These are phyloP conservation scores for Tylopilus balloui DNA, from an alignment of 768 basidiomycete species.

Conservation along the genomic window DNA sequence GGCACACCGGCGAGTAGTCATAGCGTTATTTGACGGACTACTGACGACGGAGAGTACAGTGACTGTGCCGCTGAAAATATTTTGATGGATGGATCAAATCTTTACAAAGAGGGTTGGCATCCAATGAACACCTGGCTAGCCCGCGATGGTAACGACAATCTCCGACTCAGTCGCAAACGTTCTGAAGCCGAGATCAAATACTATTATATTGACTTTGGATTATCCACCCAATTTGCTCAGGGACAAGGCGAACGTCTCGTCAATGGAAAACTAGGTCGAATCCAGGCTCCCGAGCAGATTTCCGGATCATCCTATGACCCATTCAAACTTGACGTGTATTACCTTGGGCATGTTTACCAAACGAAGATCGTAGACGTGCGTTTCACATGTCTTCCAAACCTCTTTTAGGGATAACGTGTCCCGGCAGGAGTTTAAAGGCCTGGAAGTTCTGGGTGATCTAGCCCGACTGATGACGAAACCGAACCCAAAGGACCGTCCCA, in stretches of 20 bases:
- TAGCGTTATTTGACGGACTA: fast-evolving
- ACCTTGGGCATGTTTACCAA: conserved; percentile 23
- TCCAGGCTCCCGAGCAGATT: conserved; percentile 22
- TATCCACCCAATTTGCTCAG: conserved; percentile 28
- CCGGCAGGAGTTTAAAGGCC: conserved; percentile 8
- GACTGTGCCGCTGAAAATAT: conserved; percentile 30
- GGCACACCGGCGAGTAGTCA: conserved; percentile 31
- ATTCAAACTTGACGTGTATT: conserved; percentile 30
- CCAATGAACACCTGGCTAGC: conserved; percentile 7
- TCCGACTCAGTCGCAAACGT: conserved; percentile 19
- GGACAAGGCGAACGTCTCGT: not conserved
- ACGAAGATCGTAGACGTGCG: conserved; percentile 15
- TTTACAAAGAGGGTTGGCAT: conserved; percentile 30
- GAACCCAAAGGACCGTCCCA: conserved; percentile 6
- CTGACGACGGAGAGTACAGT: conserved; percentile 7
- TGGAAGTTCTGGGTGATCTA: not conserved
- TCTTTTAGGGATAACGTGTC: not conserved
- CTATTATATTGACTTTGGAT: conserved; percentile 35
- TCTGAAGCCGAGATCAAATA: conserved; percentile 28
- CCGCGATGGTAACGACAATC: conserved; percentile 10
- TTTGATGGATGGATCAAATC: conserved; percentile 24
- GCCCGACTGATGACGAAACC: conserved; percentile 5
- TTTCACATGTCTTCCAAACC: not conserved
- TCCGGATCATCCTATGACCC: conserved; percentile 23
- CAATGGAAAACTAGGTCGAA: conserved; percentile 7